phyloP scores from a whole-genome alignment of 2,329 filamentous ascomycete species.

The Phoma herbarum region DNA sequence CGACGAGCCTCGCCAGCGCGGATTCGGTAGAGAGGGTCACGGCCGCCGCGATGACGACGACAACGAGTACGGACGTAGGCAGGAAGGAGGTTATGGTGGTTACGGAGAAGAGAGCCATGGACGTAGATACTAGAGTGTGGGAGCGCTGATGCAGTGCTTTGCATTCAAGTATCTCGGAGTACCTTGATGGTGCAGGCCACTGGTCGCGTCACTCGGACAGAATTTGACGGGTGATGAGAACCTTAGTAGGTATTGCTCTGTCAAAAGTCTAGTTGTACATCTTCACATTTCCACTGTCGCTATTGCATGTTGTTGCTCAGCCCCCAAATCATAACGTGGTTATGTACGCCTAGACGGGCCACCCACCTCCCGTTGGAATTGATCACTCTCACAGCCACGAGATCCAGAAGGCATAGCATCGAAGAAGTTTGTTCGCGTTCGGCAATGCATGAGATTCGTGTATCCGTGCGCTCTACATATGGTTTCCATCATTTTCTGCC shows the following conservation, averaged over 20 bases:
- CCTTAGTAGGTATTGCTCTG: neutral
- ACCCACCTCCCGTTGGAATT: too few relatives aligned
- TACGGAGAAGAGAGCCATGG: slow-evolving; percentile 25
- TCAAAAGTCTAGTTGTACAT: neutral
- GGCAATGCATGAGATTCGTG: too few relatives aligned
- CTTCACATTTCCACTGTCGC: neutral
- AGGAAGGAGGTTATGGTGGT: slow-evolving; percentile 9
- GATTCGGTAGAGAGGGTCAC: slow-evolving; percentile 20
- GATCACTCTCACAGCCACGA: neutral
- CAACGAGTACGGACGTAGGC: slow-evolving; percentile 19
- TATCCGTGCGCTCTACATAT: too few relatives aligned
- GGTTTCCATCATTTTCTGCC: too few relatives aligned
- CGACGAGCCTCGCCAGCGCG: slow-evolving; percentile 21
- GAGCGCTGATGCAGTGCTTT: neutral
- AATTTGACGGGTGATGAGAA: neutral
- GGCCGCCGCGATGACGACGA: slow-evolving; percentile 16
- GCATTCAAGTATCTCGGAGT: neutral
- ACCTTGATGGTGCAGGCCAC: slow-evolving; percentile 11
- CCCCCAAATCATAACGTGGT: neutral
- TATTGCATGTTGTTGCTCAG: neutral
- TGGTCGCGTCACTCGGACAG: neutral
- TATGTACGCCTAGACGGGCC: too few relatives aligned
- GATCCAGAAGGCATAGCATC: neutral
- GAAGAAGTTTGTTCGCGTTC: neutral
- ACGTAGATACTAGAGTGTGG: slow-evolving; percentile 23